Conservation (phyloP, 139 green algal genomes). For the Chlorella ohadii region DNA sequence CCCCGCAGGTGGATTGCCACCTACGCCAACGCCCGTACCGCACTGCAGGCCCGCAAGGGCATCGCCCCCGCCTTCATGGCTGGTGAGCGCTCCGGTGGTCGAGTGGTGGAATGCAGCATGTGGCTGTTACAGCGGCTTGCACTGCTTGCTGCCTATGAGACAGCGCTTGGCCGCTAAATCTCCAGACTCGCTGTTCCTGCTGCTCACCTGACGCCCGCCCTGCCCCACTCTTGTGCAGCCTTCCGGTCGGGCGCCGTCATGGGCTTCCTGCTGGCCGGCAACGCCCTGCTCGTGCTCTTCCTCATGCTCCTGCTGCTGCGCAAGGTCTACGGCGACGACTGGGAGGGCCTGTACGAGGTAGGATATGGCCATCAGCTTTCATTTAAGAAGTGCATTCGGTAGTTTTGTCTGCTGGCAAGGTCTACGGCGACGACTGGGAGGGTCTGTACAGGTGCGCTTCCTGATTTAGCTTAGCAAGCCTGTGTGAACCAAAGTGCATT, state of each 20-base stretch:
- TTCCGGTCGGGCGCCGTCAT: constrained; percentile 99
- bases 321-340: constrained; percentile 91
- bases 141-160: no score
- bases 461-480: no score
- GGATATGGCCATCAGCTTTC: no score
- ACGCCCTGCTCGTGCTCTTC: constrained; percentile 91
- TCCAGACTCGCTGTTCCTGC: no score
- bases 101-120: not conserved
- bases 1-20: constrained; percentile 82
- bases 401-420: constrained; percentile 76
- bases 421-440: constrained; percentile 92
- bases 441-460: no score
- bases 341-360: constrained; percentile 48
- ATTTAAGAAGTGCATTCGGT: no score
- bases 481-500: no score
- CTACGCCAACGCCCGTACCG: constrained; percentile 95
- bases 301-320: constrained; percentile 82
- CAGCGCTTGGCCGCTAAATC: no score
- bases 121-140: no score
- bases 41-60: constrained; percentile 95
- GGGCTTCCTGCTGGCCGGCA: constrained; percentile 94
- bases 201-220: no score
- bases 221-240: constrained; percentile 59
- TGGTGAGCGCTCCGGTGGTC: constrained; percentile 40
- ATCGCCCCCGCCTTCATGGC: constrained; percentile 95